Conservation (phyloP, 768 basidiomycete genomes). For the Hygrocybe punicea region DNA sequence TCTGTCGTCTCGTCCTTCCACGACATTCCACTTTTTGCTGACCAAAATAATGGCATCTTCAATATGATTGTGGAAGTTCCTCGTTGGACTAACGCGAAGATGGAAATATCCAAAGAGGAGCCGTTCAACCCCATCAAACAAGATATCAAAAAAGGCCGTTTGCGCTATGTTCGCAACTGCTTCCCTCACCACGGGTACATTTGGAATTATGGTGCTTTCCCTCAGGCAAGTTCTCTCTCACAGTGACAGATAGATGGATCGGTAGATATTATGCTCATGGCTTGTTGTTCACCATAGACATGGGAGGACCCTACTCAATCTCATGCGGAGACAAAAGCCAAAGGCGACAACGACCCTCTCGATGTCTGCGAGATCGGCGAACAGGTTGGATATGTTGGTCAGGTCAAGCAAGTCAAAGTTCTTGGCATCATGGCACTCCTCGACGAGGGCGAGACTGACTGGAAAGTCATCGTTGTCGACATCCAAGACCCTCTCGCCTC, state of each 20-base stretch:
- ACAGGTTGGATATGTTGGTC: conserved; percentile 93
- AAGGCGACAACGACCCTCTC: conserved; percentile 98
- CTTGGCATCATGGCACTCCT: conserved; percentile 99
- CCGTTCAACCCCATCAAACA: conserved; percentile 99
- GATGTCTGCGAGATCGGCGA: conserved; percentile 99
- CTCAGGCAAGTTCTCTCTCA: conserved; percentile 61
- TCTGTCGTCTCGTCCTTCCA: conserved; percentile 85
- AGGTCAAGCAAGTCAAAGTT: conserved; percentile 99
- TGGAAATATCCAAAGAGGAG: conserved; percentile 99
- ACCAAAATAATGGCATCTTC: conserved; percentile 90
- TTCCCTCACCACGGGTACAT: conserved; percentile 99
- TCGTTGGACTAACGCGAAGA: conserved; percentile 99
- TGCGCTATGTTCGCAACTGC: conserved; percentile 98
- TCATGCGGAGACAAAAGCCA: conserved; percentile 97
- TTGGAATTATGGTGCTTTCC: conserved; percentile 99
- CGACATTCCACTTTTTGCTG: conserved; percentile 97
- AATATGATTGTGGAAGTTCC: conserved; percentile 99
- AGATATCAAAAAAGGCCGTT: conserved; percentile 93
- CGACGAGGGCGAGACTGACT: conserved; percentile 99
- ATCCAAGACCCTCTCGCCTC: conserved; percentile 91
- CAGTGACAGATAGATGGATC: too few relatives aligned
- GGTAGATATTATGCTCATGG: too few relatives aligned
- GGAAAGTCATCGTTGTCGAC: conserved; percentile 99
- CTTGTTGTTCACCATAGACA: too few relatives aligned
- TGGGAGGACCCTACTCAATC: conserved; percentile 91